A percentile compares a stretch with the other conserved stretches of the same genome.
Evolutionary conservation across 345 rosid genomes (phyloP).

Genomic region (Aethionema arabicum): DNA sequence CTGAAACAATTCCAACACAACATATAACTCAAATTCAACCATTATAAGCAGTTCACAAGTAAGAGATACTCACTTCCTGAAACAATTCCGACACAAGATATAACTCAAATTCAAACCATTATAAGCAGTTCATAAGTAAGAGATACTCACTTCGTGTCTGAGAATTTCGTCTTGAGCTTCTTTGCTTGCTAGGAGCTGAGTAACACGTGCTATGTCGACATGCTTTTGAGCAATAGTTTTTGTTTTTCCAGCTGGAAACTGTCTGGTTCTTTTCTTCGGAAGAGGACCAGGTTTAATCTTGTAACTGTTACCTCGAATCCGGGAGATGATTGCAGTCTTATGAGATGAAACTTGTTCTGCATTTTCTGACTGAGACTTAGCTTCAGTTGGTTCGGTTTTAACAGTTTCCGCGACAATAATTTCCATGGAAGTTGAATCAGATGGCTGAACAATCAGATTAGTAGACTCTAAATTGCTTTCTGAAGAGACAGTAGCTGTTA

Average conservation of each 20-base stretch:
- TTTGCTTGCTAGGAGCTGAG: constrained; percentile 52
- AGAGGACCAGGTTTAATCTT: constrained; percentile 44
- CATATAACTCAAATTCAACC: no score
- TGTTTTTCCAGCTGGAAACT: constrained; percentile 45
- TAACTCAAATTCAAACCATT: no score
- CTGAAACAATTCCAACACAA: constrained; percentile 41
- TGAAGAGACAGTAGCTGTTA: constrained; percentile 29
- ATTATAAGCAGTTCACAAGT: no score
- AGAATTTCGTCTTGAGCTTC: constrained; percentile 80
- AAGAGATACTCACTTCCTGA: constrained; percentile 53
- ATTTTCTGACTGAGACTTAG: constrained; percentile 42
- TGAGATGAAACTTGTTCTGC: constrained; percentile 47
- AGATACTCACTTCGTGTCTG: constrained; percentile 55
- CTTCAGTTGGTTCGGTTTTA: constrained; percentile 51
- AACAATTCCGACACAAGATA: constrained; percentile 11
- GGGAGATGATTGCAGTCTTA: constrained; percentile 59
- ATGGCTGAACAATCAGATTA: constrained; percentile 40
- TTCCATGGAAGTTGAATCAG: constrained; percentile 44
- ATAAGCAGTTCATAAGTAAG: no score
- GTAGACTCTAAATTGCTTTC: constrained; percentile 46
- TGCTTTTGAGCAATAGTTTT: constrained; percentile 51
- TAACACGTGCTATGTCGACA: constrained; percentile 57
- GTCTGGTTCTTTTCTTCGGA: constrained; percentile 68
- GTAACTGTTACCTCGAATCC: constrained; percentile 45
- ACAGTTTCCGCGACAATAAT: constrained; percentile 36